Percentiles rank a stretch among this genome's conserved stretches.
Evolutionary conservation across 1,139 yeast genomes (phyloP).

Genomic region (Scheffersomyces illinoinensis): DNA sequence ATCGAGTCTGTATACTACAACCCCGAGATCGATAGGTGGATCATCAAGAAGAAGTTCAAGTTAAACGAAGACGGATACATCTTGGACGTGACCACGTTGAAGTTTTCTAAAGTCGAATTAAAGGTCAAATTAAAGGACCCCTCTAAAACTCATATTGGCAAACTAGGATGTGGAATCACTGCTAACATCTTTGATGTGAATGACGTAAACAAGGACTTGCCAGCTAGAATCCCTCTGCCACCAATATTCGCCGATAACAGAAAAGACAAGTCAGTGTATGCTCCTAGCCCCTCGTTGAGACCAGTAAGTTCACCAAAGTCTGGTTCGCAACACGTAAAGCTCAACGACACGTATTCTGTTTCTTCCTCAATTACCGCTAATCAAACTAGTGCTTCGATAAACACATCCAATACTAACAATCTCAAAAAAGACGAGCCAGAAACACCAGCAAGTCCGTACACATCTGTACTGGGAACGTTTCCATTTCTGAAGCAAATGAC

Average conservation of each 20-base stretch:
- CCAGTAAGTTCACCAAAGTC: not conserved
- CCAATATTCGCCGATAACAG: slow-evolving; percentile 16
- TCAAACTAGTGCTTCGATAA: not conserved
- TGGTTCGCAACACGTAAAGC: not conserved
- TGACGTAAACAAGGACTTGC: slow-evolving; percentile 5
- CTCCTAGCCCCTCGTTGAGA: not conserved
- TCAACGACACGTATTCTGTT: not conserved
- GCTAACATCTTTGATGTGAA: slow-evolving; percentile 18
- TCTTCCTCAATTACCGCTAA: not conserved
- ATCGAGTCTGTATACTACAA: slow-evolving; percentile 24
- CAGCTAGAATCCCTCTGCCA: slow-evolving; percentile 22
- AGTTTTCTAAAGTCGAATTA: slow-evolving; percentile 32
- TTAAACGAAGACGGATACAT: slow-evolving; percentile 41
- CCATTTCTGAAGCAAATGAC: slow-evolving; percentile 2
- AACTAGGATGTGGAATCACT: slow-evolving; percentile 14
- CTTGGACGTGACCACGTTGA: slow-evolving; percentile 32
- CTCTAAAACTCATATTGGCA: slow-evolving; percentile 6
- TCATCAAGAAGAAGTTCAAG: slow-evolving; percentile 31
- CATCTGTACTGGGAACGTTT: not conserved
- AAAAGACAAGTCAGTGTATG: not conserved
- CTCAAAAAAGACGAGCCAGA: not conserved
- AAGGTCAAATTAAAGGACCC: slow-evolving; percentile 13
- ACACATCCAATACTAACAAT: not conserved
- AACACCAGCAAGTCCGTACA: not conserved
- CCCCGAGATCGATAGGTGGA: slow-evolving; percentile 34